Percentiles rank a stretch among this genome's conserved stretches.
Evolutionary conservation across 2,329 filamentous ascomycete species (phyloP).

Genomic region (Ceratocystis eucalypticola): DNA sequence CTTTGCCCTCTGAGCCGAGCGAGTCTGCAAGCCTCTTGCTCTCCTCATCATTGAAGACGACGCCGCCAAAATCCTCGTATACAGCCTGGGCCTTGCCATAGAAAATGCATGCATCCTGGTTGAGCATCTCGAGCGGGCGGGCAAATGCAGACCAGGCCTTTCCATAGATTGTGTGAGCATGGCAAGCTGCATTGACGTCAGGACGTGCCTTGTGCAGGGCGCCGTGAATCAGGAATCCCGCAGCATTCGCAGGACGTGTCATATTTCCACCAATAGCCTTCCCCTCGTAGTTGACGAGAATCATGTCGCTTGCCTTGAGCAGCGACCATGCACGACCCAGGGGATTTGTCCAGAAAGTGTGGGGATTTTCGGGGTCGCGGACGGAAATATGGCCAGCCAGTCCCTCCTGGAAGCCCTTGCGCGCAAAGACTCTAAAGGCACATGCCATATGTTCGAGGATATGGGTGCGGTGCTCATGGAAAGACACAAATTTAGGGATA

Average conservation of each 20-base stretch:
- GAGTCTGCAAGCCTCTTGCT: slow-evolving; percentile 47
- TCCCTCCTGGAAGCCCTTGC: slow-evolving; percentile 34
- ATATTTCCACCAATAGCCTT: slow-evolving; percentile 47
- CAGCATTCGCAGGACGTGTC: slow-evolving; percentile 45
- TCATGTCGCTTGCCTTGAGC: slow-evolving; percentile 52
- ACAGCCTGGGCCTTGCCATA: slow-evolving; percentile 45
- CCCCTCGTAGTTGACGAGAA: slow-evolving; percentile 46
- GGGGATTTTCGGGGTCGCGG: slow-evolving; percentile 26
- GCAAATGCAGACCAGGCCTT: slow-evolving; percentile 54
- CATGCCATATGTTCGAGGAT: slow-evolving; percentile 32
- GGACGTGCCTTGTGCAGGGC: slow-evolving; percentile 50
- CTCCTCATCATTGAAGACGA: slow-evolving; percentile 46
- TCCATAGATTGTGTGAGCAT: slow-evolving; percentile 49
- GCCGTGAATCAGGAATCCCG: slow-evolving; percentile 55
- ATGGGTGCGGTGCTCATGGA: slow-evolving; percentile 26
- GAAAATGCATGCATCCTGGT: slow-evolving; percentile 51
- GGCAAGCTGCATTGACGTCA: slow-evolving; percentile 52
- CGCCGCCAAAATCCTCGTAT: slow-evolving; percentile 40
- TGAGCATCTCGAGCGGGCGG: slow-evolving; percentile 52
- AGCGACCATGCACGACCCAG: slow-evolving; percentile 51
- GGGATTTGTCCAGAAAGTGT: slow-evolving; percentile 39
- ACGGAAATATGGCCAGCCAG: slow-evolving; percentile 35
- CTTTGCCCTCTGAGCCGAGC: slow-evolving; percentile 43
- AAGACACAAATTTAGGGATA: slow-evolving; percentile 17
- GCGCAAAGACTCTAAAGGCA: slow-evolving; percentile 36